These are phyloP conservation scores for Rhodotorula babjevae DNA, from an alignment of 768 basidiomycete species.

Conservation along the genomic window DNA sequence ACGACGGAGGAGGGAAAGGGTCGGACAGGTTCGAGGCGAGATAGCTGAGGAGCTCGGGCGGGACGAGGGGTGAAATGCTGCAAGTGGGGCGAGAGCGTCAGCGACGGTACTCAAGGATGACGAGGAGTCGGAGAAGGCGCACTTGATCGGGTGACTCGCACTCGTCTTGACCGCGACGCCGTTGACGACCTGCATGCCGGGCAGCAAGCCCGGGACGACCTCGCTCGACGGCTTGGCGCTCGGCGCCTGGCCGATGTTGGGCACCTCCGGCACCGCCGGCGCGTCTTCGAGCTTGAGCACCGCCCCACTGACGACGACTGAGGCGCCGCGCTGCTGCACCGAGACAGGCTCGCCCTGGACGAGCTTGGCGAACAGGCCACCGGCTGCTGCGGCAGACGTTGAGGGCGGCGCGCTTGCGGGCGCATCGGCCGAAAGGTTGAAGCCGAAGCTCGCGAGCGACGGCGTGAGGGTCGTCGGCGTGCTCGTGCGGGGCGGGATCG, in stretches of 20 bases:
- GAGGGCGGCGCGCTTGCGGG: background rate
- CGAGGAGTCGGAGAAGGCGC: slow-evolving; percentile 65
- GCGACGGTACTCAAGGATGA: no score
- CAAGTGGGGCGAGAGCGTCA: no score
- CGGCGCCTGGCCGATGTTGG: no score
- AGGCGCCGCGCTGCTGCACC: background rate
- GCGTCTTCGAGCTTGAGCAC: background rate
- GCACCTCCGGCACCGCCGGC: no score
- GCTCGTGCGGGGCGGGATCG: background rate
- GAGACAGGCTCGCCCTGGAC: slow-evolving; percentile 12
- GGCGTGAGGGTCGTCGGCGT: slow-evolving; percentile 14
- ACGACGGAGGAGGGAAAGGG: background rate
- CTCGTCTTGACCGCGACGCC: slow-evolving; percentile 35
- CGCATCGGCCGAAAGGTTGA: slow-evolving; percentile 3
- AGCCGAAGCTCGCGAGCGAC: background rate
- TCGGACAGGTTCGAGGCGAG: background rate
- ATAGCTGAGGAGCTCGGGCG: slow-evolving; percentile 55
- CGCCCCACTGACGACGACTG: slow-evolving; percentile 3
- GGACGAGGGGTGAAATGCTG: slow-evolving; percentile 64
- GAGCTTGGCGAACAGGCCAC: background rate
- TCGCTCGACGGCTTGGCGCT: background rate
- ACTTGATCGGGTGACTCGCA: slow-evolving; percentile 55
- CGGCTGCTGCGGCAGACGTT: background rate
- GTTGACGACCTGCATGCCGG: slow-evolving; percentile 29
- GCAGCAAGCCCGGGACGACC: slow-evolving; percentile 8